These are phyloP conservation scores for Chrysoporthe puriensis DNA, from an alignment of 2,329 filamentous ascomycete genomes.

Conservation along the genomic window DNA sequence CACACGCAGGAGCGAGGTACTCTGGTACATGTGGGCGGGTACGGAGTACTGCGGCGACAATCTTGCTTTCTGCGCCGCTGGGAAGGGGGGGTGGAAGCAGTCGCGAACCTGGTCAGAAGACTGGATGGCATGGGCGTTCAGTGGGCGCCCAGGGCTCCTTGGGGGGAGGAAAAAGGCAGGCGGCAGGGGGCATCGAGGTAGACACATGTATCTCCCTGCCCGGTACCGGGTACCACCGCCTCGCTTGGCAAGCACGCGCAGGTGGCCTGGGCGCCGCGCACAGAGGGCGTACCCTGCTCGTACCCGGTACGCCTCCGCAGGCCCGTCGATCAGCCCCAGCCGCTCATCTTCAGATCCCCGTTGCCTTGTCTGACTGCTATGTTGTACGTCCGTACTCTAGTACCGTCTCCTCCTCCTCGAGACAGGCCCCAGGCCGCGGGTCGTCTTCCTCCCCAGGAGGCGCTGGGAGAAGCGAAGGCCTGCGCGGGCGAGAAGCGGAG, in stretches of 20 bases:
- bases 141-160: background rate
- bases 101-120: slow-evolving; percentile 28
- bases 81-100: background rate
- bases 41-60: background rate
- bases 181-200: background rate
- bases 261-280: background rate
- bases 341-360: background rate
- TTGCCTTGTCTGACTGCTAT: slow-evolving; percentile 7
- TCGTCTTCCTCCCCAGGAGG: too few species aligned
- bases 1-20: background rate
- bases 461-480: background rate
- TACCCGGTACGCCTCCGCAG: background rate
- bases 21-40: background rate
- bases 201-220: background rate
- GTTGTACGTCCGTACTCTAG: too few species aligned
- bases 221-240: background rate
- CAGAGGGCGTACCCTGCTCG: background rate
- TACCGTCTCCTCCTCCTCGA: background rate
- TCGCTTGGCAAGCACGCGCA: background rate
- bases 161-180: background rate
- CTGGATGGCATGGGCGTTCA: slow-evolving; percentile 23
- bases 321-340: slow-evolving; percentile 8
- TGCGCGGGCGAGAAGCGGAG: too few species aligned
- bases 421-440: too few species aligned
- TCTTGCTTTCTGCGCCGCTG: background rate